Evolutionary conservation across 805 yeast genomes (phyloP), one percentile per base, ranked within the genome.

Genomic region (Candida montana): DNA sequence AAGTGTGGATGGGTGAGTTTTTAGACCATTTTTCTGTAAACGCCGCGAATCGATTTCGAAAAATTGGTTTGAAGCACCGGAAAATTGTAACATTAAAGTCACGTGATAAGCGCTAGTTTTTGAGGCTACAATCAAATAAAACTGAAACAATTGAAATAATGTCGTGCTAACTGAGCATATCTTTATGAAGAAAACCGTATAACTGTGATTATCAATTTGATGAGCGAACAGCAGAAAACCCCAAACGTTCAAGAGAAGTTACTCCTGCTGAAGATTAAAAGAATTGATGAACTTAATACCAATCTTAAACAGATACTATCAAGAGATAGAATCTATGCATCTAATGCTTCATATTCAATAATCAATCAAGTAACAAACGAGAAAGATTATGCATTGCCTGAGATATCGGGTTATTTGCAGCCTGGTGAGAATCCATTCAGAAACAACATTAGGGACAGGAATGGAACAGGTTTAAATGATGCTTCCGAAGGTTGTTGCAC

Each of bases 301-400:
- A 75, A 74, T 46, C 58, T 83, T 29, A 72, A 69, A 49, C 70
- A 70, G 23, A 72, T 76, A 33, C 55, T 83, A 30, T 55, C 69
- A 3, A 62, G 75, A 40, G 80, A 81, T 11, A 64, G 89, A 46
- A 76, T 80, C 2, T 76, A 79, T 26, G 81, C 84, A 8, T 78
- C 86, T 5, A 74, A 75, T 51, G 83, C 83, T 7, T 74, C 80
- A 7, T 61, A 72, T 29, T 60, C 71, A 40, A 60, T 69, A n/a
- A 65, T 67, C 6, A 59, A 66, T 34, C 64, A 62, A 39, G 59
- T 64, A 2, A 54, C 63, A 15, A 56, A 53, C 18, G 55, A 57
- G 21, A 61, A 52, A 35, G 73, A 69, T 44, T 68, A 61, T 44
- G 49, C 63, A 2, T 29, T 68, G 5, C 69, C 73, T 1, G 69